Conservation (phyloP, 345 rosid genomes). For the Iberis pinnata region DNA sequence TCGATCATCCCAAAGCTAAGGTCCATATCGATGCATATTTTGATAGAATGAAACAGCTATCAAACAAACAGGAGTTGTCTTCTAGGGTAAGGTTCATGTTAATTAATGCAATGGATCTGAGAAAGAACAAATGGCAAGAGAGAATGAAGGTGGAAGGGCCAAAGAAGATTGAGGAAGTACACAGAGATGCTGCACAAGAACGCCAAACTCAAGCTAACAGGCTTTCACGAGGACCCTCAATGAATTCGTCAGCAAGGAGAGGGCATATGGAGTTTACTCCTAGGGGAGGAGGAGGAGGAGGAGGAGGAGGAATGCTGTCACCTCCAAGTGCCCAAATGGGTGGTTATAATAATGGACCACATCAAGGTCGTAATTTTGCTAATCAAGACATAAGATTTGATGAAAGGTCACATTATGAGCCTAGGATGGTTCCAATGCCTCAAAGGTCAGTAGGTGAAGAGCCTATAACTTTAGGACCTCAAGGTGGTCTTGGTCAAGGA, state of each 20-base stretch:
- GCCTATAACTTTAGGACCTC: slow-evolving; percentile 84
- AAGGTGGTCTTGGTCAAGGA: slow-evolving; percentile 95
- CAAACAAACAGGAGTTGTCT: slow-evolving; percentile 63
- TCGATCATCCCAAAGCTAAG: slow-evolving; percentile 72
- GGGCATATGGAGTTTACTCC: slow-evolving; percentile 62
- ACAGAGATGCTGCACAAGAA: slow-evolving; percentile 97
- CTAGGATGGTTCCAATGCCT: slow-evolving; percentile 65
- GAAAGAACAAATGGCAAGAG: slow-evolving; percentile 94
- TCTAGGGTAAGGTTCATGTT: slow-evolving; percentile 91
- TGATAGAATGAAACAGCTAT: slow-evolving; percentile 56
- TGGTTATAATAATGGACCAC: slow-evolving; percentile 59
- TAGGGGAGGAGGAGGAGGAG: slow-evolving; percentile 64
- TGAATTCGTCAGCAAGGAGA: slow-evolving; percentile 56
- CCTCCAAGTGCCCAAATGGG: slow-evolving; percentile 68
- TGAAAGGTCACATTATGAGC: slow-evolving; percentile 64
- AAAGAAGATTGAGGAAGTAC: slow-evolving; percentile 95
- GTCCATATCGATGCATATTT: slow-evolving; percentile 67
- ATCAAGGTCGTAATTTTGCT: slow-evolving; percentile 60
- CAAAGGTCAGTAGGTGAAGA: slow-evolving; percentile 65
- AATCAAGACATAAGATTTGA: slow-evolving; percentile 71
- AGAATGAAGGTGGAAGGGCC: slow-evolving; percentile 99
- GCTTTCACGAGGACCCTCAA: slow-evolving; percentile 60
- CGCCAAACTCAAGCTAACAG: slow-evolving; percentile 68
- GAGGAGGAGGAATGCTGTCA: slow-evolving; percentile 53
- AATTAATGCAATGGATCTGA: slow-evolving; percentile 77